Base-by-base conservation (phyloP, 1,284 basidiomycete species). In the Boletus putidus region DNA sequence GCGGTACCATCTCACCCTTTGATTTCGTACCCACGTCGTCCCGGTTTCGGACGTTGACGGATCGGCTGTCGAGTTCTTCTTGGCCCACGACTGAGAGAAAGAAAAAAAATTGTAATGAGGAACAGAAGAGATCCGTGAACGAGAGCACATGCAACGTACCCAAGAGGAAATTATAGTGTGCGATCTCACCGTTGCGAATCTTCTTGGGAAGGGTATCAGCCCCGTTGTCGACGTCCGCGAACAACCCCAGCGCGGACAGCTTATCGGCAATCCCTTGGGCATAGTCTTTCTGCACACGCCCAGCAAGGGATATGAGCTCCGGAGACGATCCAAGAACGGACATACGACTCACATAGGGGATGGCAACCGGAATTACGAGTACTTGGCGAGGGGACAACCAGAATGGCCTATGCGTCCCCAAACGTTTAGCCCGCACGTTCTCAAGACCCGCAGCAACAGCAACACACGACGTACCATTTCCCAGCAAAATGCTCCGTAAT, bases 381-480 rank as follows among this genome's bases (percentile, higher is more conserved):
- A 98, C 88, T 77, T 99, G 97, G 48, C 97, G 85, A 16, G 97
- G 97, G 1, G 91, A 95, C 50, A 99, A 73, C 97, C 97, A 99
- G 84, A 99, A 98, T 7, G 97, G 97, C 92, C 90, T 82, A 56
- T 54, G 6, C 43, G 4, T 49, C 45, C 36, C 42, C 23, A 27
- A 49, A 43, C 2, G 25, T 49, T 45, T 33, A 47, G 33, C 21
- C 23, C 27, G 7, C 25, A 29, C n/a, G 18, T 42, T 46, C 12
- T 3, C 47, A 44, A 52, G 37, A 53, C 14, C 29, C 58, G 39
- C 48, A 57, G 51, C 45, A 55, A 14, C 16, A 23, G 20, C 21
- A 31, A 9, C 10, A 33, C 12, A 33, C 10, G 14, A 63, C 83
- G 57, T 62, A 91, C 96, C 96, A 99, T 79, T 98, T 98, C 36